phyloP scores from a whole-genome alignment of 805 yeast species.

The Wickerhamomyces silvicola region DNA sequence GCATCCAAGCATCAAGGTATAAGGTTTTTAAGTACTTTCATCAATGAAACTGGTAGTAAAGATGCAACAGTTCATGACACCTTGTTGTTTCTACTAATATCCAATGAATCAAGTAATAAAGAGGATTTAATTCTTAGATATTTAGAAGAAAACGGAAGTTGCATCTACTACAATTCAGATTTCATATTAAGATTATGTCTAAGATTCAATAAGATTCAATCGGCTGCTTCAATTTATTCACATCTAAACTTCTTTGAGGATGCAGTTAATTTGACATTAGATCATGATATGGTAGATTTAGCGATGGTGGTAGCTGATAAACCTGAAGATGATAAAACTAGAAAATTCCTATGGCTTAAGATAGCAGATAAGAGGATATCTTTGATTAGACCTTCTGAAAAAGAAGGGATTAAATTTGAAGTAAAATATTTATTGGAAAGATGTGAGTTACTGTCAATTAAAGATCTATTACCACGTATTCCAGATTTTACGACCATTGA shows the following conservation, averaged over 20 bases:
- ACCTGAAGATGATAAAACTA: slow-evolving; percentile 41
- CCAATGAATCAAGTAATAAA: slow-evolving; percentile 24
- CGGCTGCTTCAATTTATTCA: slow-evolving; percentile 72
- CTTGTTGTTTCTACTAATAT: slow-evolving; percentile 57
- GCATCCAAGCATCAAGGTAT: slow-evolving; percentile 56
- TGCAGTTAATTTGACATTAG: slow-evolving; percentile 71
- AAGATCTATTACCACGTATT: slow-evolving; percentile 76
- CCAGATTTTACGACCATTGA: slow-evolving; percentile 82
- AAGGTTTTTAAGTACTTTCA: slow-evolving; percentile 51
- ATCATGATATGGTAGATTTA: slow-evolving; percentile 48
- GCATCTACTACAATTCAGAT: slow-evolving; percentile 56
- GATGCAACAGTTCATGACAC: slow-evolving; percentile 60
- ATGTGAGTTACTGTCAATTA: slow-evolving; percentile 53
- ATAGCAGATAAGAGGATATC: slow-evolving; percentile 35
- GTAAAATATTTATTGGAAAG: slow-evolving; percentile 34
- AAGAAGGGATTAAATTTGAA: slow-evolving; percentile 23
- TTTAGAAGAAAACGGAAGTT: slow-evolving; percentile 35
- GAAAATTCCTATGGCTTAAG: slow-evolving; percentile 70
- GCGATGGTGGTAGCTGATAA: slow-evolving; percentile 55
- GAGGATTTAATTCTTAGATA: slow-evolving; percentile 46
- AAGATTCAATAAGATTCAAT: slow-evolving; percentile 46
- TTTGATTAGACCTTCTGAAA: slow-evolving; percentile 16
- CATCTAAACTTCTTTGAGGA: slow-evolving; percentile 66
- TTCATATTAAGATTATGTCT: slow-evolving; percentile 72
- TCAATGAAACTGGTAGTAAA: slow-evolving; percentile 36